These are phyloP conservation scores for Solanum chaucha DNA, from an alignment of 257 asterid genomes.

Conservation along the genomic window DNA sequence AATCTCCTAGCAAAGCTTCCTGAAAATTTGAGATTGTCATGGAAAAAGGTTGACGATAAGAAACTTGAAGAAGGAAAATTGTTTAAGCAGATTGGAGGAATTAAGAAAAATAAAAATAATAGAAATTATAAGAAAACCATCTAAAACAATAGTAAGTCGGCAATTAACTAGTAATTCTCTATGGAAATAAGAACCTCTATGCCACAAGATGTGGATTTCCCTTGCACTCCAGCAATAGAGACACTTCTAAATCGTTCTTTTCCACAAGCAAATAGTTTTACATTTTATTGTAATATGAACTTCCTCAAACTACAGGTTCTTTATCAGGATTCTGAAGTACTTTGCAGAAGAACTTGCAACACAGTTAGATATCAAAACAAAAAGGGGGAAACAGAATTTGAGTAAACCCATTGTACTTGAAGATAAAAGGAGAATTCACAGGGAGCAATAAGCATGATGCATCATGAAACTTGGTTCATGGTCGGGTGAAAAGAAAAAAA, in stretches of 20 bases:
- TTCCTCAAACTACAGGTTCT: background rate
- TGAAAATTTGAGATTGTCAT: constrained; percentile 15
- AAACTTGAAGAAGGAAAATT: background rate
- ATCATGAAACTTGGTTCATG: background rate
- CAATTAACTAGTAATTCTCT: background rate
- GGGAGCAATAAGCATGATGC: background rate
- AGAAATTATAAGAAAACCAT: background rate
- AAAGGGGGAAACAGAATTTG: background rate
- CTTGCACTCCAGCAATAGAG: background rate
- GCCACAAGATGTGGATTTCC: background rate
- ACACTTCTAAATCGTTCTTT: background rate
- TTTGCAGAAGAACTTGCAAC: background rate
- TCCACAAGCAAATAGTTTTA: background rate
- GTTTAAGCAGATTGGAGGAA: background rate
- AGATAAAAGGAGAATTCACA: background rate
- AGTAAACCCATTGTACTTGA: background rate
- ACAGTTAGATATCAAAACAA: background rate
- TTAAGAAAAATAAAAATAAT: background rate
- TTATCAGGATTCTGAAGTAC: background rate
- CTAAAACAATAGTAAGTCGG: background rate
- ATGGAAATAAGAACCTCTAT: background rate
- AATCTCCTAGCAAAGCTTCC: constrained; percentile 91
- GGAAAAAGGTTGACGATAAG: background rate
- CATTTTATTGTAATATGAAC: background rate
- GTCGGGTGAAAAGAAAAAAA: background rate